Percentiles rank a stretch among this genome's conserved stretches.
Evolutionary conservation across 192 early-diverging fungal genomes (phyloP).

Genomic region (Hyaloraphidium curvatum): DNA sequence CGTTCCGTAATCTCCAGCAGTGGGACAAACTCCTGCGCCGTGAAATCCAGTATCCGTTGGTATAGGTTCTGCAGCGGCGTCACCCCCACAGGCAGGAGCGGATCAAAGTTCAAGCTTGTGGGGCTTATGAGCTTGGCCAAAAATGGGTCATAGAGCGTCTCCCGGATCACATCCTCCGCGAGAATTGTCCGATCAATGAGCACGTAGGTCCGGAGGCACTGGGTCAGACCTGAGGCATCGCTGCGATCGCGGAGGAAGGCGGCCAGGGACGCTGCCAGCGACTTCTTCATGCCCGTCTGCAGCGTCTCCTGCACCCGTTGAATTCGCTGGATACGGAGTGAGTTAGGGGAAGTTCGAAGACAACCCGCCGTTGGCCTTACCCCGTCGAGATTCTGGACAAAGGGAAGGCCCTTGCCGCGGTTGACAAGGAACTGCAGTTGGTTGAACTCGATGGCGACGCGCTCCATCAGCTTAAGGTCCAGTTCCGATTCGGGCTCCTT

Average conservation of each 20-base stretch:
- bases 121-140: constrained; percentile 23
- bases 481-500: neutral
- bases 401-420: constrained; percentile 33
- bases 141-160: constrained; percentile 30
- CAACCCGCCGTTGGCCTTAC: no score
- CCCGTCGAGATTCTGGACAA: constrained; percentile 58
- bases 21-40: constrained; percentile 19
- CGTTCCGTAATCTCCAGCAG: constrained; percentile 33
- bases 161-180: constrained; percentile 40
- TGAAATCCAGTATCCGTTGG: constrained; percentile 29
- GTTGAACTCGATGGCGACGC: constrained; percentile 69
- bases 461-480: constrained; percentile 52
- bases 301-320: constrained; percentile 52
- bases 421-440: constrained; percentile 59
- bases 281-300: constrained; percentile 30
- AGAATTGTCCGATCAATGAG: constrained; percentile 44
- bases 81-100: neutral
- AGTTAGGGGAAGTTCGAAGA: no score
- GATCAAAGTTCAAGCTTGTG: neutral
- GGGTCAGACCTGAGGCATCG: constrained; percentile 25
- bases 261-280: constrained; percentile 28
- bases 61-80: constrained; percentile 35
- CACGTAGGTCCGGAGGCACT: constrained; percentile 53
- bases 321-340: no score
- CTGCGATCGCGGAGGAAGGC: constrained; percentile 10